Percentiles rank a stretch among this genome's conserved stretches.
phyloP scores from a whole-genome alignment of 441 rosid species.

The Bruguiera hainesii region DNA sequence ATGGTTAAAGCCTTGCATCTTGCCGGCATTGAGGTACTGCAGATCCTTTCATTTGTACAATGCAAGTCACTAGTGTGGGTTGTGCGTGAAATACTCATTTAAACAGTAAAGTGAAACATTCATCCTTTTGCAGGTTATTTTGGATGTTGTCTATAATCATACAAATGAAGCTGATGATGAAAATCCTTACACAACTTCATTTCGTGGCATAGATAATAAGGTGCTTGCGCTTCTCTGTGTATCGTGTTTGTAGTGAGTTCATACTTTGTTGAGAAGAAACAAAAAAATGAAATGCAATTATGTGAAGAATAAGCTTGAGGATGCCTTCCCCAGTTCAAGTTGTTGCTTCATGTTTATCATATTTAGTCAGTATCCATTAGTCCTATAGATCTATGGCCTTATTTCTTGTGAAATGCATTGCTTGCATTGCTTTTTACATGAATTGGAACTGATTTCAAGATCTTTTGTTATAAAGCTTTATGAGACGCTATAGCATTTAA shows the following conservation, averaged over 20 bases:
- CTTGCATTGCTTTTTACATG: background rate
- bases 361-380: background rate
- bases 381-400: background rate
- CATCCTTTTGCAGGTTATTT: slow-evolving; percentile 59
- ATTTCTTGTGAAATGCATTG: background rate
- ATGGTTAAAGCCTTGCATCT: slow-evolving; percentile 94
- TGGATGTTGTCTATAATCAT: slow-evolving; percentile 97
- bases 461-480: background rate
- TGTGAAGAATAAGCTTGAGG: background rate
- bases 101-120: slow-evolving; percentile 8
- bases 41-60: background rate
- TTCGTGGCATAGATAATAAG: slow-evolving; percentile 96
- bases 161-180: slow-evolving; percentile 92
- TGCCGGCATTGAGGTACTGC: slow-evolving; percentile 85
- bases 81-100: background rate
- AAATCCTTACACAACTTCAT: slow-evolving; percentile 81
- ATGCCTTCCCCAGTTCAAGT: background rate
- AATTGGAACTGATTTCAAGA: background rate
- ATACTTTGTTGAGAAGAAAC: background rate
- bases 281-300: too few species aligned
- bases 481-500: background rate
- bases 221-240: slow-evolving; percentile 25
- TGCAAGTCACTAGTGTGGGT: background rate
- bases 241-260: background rate
- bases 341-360: background rate